These are phyloP conservation scores for Tothia fuscella DNA, from an alignment of 2,329 filamentous ascomycete species.

Conservation along the genomic window DNA sequence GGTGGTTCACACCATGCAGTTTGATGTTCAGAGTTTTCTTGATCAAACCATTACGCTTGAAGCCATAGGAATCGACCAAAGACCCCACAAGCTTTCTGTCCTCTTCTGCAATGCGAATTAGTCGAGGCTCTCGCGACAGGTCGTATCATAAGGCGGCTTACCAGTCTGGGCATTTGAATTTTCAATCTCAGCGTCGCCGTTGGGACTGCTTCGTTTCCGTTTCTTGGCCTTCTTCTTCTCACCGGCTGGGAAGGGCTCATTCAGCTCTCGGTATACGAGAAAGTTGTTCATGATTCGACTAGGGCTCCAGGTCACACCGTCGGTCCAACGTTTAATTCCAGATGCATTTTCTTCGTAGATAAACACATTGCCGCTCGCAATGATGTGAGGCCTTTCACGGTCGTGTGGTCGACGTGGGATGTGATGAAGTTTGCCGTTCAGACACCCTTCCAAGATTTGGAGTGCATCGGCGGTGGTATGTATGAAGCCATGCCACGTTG, in stretches of 20 bases:
- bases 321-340: constrained; percentile 89
- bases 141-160: constrained; percentile 16
- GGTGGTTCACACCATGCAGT: constrained; percentile 63
- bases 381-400: constrained; percentile 63
- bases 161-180: not conserved
- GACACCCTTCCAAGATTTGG: constrained; percentile 10
- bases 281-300: constrained; percentile 78
- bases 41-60: constrained; percentile 69
- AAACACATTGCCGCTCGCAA: constrained; percentile 75
- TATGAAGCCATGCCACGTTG: constrained; percentile 11
- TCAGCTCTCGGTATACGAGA: constrained; percentile 72
- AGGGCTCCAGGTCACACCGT: constrained; percentile 83
- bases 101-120: constrained; percentile 32
- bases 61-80: constrained; percentile 78
- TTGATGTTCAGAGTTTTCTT: constrained; percentile 89
- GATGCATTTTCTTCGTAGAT: constrained; percentile 87
- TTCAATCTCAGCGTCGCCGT: constrained; percentile 16
- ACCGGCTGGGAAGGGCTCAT: constrained; percentile 64
- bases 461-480: constrained; percentile 9
- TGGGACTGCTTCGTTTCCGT: constrained; percentile 25
- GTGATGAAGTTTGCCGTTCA: constrained; percentile 32
- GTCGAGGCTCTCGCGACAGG: constrained; percentile 15
- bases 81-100: constrained; percentile 63
- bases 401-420: constrained; percentile 79
- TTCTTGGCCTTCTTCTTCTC: constrained; percentile 76